Evolutionary conservation across 208 protist genomes (phyloP).

Genomic region (Leishmania tarentolae): DNA sequence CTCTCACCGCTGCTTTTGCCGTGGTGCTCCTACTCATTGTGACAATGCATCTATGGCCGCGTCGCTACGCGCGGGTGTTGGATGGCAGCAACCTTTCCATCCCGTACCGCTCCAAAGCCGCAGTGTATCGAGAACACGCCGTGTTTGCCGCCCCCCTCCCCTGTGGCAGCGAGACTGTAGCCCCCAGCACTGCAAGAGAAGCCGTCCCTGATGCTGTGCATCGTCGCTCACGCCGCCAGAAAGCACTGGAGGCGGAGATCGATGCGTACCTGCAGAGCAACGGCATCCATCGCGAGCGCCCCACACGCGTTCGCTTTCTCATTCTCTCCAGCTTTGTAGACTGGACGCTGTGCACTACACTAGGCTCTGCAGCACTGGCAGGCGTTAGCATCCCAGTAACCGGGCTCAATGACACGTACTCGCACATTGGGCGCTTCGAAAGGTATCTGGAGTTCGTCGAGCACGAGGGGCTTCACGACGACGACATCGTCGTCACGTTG

Average conservation of each 20-base stretch:
- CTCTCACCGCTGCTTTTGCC: background rate
- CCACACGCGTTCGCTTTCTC: constrained; percentile 18
- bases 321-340: constrained; percentile 28
- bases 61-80: background rate
- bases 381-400: constrained; percentile 31
- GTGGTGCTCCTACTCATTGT: background rate
- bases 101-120: constrained; percentile 12
- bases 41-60: background rate
- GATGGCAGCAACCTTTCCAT: constrained; percentile 16
- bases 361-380: constrained; percentile 33
- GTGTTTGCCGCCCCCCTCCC: constrained; percentile 11
- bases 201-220: constrained; percentile 1
- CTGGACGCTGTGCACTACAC: constrained; percentile 29
- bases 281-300: constrained; percentile 14
- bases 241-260: constrained; percentile 14
- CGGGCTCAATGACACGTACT: constrained; percentile 32
- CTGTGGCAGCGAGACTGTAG: background rate
- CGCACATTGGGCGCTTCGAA: constrained; percentile 34
- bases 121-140: constrained; percentile 5
- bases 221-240: constrained; percentile 15
- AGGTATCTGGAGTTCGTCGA: constrained; percentile 33
- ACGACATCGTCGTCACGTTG: constrained; percentile 37
- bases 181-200: background rate
- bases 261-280: constrained; percentile 9
- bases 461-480: constrained; percentile 31